Evolutionary conservation across 73 alveolate genomes (phyloP).

Genomic region (Loxodes magnus): DNA sequence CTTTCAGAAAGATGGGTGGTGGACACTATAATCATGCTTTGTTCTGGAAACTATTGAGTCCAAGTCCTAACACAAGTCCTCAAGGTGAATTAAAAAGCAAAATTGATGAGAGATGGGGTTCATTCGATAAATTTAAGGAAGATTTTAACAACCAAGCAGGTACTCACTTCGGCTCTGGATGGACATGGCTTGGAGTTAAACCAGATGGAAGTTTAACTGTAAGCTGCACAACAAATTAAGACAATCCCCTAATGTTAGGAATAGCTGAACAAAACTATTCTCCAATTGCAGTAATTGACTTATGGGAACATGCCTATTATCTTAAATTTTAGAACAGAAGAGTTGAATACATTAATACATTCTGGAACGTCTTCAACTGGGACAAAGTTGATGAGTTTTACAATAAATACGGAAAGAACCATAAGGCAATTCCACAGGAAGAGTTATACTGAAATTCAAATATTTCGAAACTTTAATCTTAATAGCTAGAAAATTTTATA

Average conservation of each 20-base stretch:
- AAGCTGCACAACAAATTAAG: conserved; percentile 10
- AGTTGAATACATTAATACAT: conserved; percentile 11
- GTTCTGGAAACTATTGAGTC: conserved; percentile 6
- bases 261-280: not conserved
- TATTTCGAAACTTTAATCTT: no score
- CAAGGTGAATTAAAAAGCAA: conserved; percentile 3
- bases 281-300: conserved; percentile 9
- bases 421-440: conserved; percentile 17
- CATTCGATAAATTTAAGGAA: conserved; percentile 1
- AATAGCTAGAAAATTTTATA: no score
- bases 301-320: conserved; percentile 25
- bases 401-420: conserved; percentile 10
- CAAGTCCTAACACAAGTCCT: not conserved
- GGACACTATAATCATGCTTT: conserved; percentile 11
- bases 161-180: conserved; percentile 13
- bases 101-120: not conserved
- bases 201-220: conserved; percentile 13
- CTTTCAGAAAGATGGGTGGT: conserved; percentile 8
- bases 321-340: conserved; percentile 14
- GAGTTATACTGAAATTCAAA: no score
- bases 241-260: conserved; percentile 19
- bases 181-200: conserved; percentile 20
- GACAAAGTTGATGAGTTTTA: conserved; percentile 4
- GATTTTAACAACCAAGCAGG: conserved; percentile 2
- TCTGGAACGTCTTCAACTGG: conserved; percentile 19